Percentiles rank a stretch among this genome's conserved stretches.
phyloP scores from a whole-genome alignment of 495 filamentous ascomycete species.

The Xylaria grammica region DNA sequence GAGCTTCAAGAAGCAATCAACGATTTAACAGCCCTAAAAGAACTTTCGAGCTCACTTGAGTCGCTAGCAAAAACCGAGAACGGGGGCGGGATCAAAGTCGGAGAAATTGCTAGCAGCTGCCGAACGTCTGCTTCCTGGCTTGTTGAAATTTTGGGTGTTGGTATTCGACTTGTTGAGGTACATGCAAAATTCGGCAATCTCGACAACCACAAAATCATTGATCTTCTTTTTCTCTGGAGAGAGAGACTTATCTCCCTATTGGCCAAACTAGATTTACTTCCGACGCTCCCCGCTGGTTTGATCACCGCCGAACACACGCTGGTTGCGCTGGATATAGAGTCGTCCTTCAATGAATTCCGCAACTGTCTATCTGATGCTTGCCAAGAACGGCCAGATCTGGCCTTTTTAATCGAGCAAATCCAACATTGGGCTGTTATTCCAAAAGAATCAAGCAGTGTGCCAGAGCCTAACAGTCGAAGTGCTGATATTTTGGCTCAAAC shows the following conservation, averaged over 20 bases:
- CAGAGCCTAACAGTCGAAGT: not conserved
- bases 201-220: slow-evolving; percentile 46
- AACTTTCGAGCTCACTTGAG: slow-evolving; percentile 20
- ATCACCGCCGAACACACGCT: slow-evolving; percentile 49
- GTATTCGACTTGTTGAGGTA: slow-evolving; percentile 55
- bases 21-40: slow-evolving; percentile 29
- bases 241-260: slow-evolving; percentile 48
- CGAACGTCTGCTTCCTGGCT: slow-evolving; percentile 46
- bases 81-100: slow-evolving; percentile 23
- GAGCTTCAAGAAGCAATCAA: slow-evolving; percentile 52
- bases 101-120: slow-evolving; percentile 33
- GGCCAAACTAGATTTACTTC: slow-evolving; percentile 50
- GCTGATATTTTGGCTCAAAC: slow-evolving; percentile 26
- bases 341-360: slow-evolving; percentile 50
- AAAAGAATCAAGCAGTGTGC: not conserved
- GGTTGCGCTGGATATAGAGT: slow-evolving; percentile 51
- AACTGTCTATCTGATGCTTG: slow-evolving; percentile 48
- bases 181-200: slow-evolving; percentile 65
- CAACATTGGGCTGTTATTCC: slow-evolving; percentile 46
- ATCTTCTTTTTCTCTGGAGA: slow-evolving; percentile 55
- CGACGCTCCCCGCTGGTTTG: slow-evolving; percentile 60
- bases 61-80: slow-evolving; percentile 31
- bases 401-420: slow-evolving; percentile 68
- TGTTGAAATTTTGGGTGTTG: slow-evolving; percentile 48
- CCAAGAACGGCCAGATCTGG: slow-evolving; percentile 60